These are phyloP conservation scores for Vaccinium vitisidaea DNA, from an alignment of 148 eudicot genomes.

Conservation along the genomic window DNA sequence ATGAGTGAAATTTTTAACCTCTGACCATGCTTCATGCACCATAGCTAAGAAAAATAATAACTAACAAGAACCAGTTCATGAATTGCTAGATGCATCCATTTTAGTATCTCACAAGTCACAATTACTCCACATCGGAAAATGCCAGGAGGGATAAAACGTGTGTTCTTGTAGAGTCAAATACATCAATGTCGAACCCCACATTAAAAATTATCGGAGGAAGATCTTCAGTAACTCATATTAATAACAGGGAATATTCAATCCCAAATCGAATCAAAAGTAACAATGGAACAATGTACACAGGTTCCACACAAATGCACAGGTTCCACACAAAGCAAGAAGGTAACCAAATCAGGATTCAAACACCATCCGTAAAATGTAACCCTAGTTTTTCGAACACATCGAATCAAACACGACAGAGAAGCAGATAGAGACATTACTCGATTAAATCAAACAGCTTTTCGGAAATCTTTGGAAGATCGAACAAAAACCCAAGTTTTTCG, in stretches of 20 bases:
- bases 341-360: too few species aligned
- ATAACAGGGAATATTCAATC: background rate
- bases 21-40: background rate
- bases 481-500: too few species aligned
- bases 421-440: too few species aligned
- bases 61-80: background rate
- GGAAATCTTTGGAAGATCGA: too few species aligned
- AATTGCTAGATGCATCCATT: background rate
- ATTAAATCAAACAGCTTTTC: too few species aligned
- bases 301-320: too few species aligned
- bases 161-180: background rate
- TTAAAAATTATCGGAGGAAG: background rate
- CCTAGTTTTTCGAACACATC: too few species aligned
- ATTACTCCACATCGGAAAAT: background rate
- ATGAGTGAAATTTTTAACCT: background rate
- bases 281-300: too few species aligned
- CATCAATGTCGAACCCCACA: background rate
- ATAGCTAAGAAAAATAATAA: background rate
- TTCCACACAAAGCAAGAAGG: too few species aligned
- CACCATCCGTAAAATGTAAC: too few species aligned
- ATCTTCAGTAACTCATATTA: background rate
- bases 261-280: too few species aligned
- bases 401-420: too few species aligned
- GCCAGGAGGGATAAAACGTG: background rate
- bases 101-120: background rate